These are phyloP conservation scores for Cladosporium austrohemisphaericum DNA, from an alignment of 2,329 filamentous ascomycete species.

Conservation along the genomic window DNA sequence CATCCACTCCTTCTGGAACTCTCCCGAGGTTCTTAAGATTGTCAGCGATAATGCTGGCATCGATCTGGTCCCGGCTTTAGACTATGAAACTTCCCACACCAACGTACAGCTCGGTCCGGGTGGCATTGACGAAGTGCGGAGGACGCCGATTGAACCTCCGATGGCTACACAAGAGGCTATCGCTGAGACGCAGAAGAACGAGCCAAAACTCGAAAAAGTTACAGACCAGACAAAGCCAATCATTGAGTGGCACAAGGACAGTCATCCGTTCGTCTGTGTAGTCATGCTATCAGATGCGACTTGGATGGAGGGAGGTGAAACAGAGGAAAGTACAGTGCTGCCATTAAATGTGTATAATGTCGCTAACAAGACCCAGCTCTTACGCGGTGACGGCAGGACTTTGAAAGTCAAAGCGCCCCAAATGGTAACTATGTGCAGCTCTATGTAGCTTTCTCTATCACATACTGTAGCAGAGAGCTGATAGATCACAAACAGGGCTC, in stretches of 20 bases:
- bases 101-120: constrained; percentile 50
- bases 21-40: constrained; percentile 51
- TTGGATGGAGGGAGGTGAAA: constrained; percentile 63
- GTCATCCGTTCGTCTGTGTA: constrained; percentile 67
- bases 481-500: constrained; percentile 45
- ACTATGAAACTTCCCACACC: constrained; percentile 58
- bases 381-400: background rate
- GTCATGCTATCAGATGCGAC: constrained; percentile 62
- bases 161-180: constrained; percentile 39
- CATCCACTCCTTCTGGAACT: constrained; percentile 59
- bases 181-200: constrained; percentile 21
- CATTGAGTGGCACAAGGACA: constrained; percentile 62
- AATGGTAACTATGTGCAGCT: background rate
- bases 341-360: constrained; percentile 11
- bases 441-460: no score
- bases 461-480: no score
- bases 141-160: background rate
- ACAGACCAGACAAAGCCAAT: constrained; percentile 51
- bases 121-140: constrained; percentile 27
- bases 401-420: background rate
- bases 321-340: constrained; percentile 53
- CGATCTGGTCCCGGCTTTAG: constrained; percentile 54
- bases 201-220: constrained; percentile 32
- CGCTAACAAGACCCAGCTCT: background rate
- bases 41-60: constrained; percentile 57